Base-by-base conservation (phyloP, 768 basidiomycete genomes). In the Inosperma sp. region DNA sequence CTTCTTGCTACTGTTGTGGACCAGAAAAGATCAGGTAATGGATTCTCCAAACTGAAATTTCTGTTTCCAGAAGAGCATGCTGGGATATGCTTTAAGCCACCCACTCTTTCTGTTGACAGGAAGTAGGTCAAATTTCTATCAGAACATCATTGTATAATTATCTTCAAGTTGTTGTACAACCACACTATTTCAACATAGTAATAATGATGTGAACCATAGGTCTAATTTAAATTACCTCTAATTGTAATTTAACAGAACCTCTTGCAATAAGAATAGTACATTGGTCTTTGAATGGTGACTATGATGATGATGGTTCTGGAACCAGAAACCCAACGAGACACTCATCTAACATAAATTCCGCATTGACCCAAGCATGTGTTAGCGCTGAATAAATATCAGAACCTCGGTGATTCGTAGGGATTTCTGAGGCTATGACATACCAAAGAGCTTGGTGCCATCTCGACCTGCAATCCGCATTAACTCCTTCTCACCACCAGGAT, bases 331-430 rank as follows among this genome's bases (percentile, higher is more conserved):
- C 95, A 30, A 99, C 87, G 39, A 96, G 73, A 66, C 92, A 97
- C 27, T 83, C 78, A 63, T 97, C 94, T 17, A 99, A 74, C 91
- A 98, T 96, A 59, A 86, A 86, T 44, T 99, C 95, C n/a, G 79
- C 81, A 58, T 92, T 97, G 26, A 99, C 93, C 95, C 95, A 99
- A 3, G 86, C 89, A 66, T 99, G 95, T 0, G 94, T 97, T 19
- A 80, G 68, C 39, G 87, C 95, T 98, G 27, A 51, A 31, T 45
- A 47, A 37, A 31, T 48, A 52, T 29, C 36, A 12, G 25, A 36
- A 23, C 53, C 37, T 30, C 4, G 2, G 25, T 27, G 12, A 17
- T 33, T 33, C 35, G 16, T 22, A 31, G 9, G 34, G 5, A 34
- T n/a, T n/a, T n/a, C n/a, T n/a, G 17, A 44, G 8, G 13, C 22